Evolutionary conservation across 257 asterid species (phyloP).

Genomic region (Coffea canephora): DNA sequence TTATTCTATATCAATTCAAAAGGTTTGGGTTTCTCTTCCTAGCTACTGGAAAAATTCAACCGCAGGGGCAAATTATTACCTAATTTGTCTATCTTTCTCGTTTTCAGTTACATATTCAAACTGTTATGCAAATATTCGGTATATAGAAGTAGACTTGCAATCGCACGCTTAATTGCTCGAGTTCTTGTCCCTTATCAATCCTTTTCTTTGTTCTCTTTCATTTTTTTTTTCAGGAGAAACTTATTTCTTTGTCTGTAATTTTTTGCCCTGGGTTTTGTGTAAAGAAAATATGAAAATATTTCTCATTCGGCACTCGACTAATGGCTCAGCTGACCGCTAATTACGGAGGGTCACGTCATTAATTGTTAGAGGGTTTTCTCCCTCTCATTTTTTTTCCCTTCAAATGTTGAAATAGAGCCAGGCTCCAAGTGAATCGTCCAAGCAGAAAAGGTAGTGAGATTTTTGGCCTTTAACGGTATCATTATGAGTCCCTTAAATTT

Average conservation of each 20-base stretch:
- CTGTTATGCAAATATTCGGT: no score
- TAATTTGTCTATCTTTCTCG: no score
- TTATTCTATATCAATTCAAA: no score
- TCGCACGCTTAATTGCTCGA: neutral
- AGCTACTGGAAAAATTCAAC: no score
- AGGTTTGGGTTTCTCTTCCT: no score
- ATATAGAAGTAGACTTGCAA: neutral
- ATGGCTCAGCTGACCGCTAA: conserved; percentile 3
- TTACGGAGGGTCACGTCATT: neutral
- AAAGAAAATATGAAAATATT: neutral
- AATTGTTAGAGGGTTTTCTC: neutral
- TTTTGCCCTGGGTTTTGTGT: neutral
- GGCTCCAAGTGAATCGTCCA: conserved; percentile 20
- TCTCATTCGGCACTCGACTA: neutral
- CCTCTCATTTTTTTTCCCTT: neutral
- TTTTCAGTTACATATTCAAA: no score
- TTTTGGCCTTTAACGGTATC: neutral
- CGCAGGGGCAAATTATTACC: no score
- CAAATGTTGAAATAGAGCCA: neutral
- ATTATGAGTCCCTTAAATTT: neutral
- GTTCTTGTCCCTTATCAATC: no score
- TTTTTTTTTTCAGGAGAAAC: neutral
- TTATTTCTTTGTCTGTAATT: no score
- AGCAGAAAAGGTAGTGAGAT: neutral
- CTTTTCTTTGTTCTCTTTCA: no score